Conservation (phyloP, 176 grass and related monocot genomes). For the Poa pratensis region DNA sequence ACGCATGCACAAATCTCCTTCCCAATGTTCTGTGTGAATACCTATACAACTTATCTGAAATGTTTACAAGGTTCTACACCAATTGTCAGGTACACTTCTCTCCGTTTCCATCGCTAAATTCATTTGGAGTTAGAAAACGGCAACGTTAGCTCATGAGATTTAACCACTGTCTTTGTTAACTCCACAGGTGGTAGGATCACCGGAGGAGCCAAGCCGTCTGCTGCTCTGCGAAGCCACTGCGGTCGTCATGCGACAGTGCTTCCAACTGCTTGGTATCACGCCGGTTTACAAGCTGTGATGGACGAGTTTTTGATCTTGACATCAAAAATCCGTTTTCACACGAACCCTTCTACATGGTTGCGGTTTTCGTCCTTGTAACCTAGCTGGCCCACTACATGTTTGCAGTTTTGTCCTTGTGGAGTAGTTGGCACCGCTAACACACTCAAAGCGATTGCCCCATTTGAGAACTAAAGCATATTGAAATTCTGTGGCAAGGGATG, state of each 20-base stretch:
- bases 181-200: slow-evolving; percentile 68
- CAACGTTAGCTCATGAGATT: background rate
- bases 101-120: background rate
- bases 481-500: background rate
- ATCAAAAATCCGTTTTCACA: background rate
- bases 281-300: slow-evolving; percentile 66
- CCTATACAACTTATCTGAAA: slow-evolving; percentile 93
- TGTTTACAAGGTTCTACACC: slow-evolving; percentile 91
- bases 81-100: slow-evolving; percentile 74
- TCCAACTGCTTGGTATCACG: slow-evolving; percentile 70
- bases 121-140: background rate
- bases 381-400: too few relatives aligned
- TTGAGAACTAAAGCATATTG: background rate
- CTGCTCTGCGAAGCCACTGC: slow-evolving; percentile 73
- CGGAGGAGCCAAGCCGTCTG: slow-evolving; percentile 65
- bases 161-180: background rate
- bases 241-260: slow-evolving; percentile 65
- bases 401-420: too few relatives aligned
- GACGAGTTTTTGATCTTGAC: background rate
- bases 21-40: slow-evolving; percentile 96
- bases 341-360: background rate
- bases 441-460: background rate
- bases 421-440: background rate
- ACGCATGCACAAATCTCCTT: slow-evolving; percentile 82
- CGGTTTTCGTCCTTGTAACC: slow-evolving; percentile 41